These are phyloP conservation scores for Aspergillus diversus DNA, from an alignment of 495 filamentous ascomycete genomes.

Conservation along the genomic window DNA sequence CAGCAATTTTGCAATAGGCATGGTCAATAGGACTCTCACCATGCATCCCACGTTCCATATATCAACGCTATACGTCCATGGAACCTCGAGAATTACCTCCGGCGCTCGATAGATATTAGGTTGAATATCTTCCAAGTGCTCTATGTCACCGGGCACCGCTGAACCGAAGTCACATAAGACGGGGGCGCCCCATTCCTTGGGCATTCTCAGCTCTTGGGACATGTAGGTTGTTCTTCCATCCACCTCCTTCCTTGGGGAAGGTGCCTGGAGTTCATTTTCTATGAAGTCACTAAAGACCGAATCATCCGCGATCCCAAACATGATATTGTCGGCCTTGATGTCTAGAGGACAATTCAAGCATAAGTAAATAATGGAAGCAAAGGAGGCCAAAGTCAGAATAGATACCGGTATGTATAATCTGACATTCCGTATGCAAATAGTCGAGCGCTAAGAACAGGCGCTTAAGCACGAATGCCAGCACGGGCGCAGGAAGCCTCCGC, in stretches of 20 bases:
- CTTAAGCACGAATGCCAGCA: slow-evolving; percentile 29
- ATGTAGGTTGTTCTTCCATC: slow-evolving; percentile 35
- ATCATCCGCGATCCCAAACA: slow-evolving; percentile 40
- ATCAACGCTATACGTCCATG: slow-evolving; percentile 46
- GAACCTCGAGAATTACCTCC: slow-evolving; percentile 42
- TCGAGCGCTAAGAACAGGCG: slow-evolving; percentile 47
- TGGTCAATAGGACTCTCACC: slow-evolving; percentile 31
- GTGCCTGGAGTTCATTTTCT: slow-evolving; percentile 31
- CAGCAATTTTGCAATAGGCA: not conserved
- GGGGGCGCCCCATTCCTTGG: slow-evolving; percentile 24
- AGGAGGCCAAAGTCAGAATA: not conserved
- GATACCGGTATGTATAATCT: slow-evolving; percentile 48
- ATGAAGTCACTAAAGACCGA: slow-evolving; percentile 36
- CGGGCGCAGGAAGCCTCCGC: slow-evolving; percentile 26
- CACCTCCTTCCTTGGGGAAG: slow-evolving; percentile 32
- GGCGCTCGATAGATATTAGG: slow-evolving; percentile 47
- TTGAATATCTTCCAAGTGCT: slow-evolving; percentile 34
- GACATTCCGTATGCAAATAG: slow-evolving; percentile 50
- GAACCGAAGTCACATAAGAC: slow-evolving; percentile 40
- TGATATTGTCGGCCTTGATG: slow-evolving; percentile 44
- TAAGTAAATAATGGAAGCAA: slow-evolving; percentile 7
- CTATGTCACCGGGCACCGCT: slow-evolving; percentile 18
- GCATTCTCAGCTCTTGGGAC: slow-evolving; percentile 29
- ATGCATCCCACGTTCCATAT: slow-evolving; percentile 50
- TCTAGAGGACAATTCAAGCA: slow-evolving; percentile 25